A percentile compares a stretch with the other conserved stretches of the same genome.
Evolutionary conservation across 2,329 filamentous ascomycete genomes (phyloP).

Genomic region (Penicillium corylophilum): DNA sequence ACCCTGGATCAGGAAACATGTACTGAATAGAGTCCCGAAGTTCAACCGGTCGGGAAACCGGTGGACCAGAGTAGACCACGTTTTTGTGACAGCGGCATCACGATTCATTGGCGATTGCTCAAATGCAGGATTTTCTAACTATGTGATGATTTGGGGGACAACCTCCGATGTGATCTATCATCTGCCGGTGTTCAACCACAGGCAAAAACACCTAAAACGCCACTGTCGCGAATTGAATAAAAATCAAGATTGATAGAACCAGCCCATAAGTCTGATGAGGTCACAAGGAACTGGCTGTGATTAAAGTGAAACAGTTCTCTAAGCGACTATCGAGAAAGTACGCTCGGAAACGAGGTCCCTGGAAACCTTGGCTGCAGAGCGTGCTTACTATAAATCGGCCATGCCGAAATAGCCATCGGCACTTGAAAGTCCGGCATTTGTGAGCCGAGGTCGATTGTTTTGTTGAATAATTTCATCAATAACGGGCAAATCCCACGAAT

Average conservation of each 20-base stretch:
- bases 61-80: background rate
- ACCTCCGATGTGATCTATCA: background rate
- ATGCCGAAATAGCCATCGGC: background rate
- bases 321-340: background rate
- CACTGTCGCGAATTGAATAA: background rate
- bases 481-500: background rate
- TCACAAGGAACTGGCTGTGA: background rate
- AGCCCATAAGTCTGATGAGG: background rate
- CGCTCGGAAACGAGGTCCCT: background rate
- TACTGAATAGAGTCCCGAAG: background rate
- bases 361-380: background rate
- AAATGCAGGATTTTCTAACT: too few species aligned
- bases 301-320: background rate
- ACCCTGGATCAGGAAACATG: background rate
- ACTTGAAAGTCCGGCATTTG: constrained; percentile 1
- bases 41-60: background rate
- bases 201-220: background rate
- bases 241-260: background rate
- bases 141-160: background rate
- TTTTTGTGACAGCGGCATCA: background rate
- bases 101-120: background rate
- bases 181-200: background rate
- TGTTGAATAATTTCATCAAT: background rate
- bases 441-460: background rate
- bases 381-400: background rate